Evolutionary conservation across 768 basidiomycete species (phyloP), one percentile per base, ranked within the genome.

Genomic region (Auriscalpium vulgare): DNA sequence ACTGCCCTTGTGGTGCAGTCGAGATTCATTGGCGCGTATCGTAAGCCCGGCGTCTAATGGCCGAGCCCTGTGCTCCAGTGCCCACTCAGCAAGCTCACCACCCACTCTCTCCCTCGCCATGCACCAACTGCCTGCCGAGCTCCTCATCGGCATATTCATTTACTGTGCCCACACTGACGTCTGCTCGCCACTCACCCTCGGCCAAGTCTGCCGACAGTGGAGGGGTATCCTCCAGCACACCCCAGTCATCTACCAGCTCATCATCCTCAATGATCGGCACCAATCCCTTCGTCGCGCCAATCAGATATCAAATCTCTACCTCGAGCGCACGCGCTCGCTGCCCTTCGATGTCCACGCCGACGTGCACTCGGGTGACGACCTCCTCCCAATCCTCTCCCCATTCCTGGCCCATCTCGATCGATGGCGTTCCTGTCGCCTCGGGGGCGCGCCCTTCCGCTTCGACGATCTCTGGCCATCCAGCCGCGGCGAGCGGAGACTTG

Each of bases 351-450:
- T 88, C 51, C 72, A 80, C 38, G 64, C 88, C 55, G 68, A 76
- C 14, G 68, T 82, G 17, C 55, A 69, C 19, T 72, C 76, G 54
- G 68, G 74, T 29, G 80, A 85, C 56, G 69, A 70, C 55, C 71
- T 87, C 37, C 74, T 88, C 4, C 78, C 86, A 9, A 74, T 88
- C 56, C 71, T 89, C 37, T 82, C 84, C 0, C 84, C 82, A 5
- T 72, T 88, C 37, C 70, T 89, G 0, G 72, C 78, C 10, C 70
- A 77, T 34, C 63, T 87, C 45, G 64, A 71, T 56, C 79, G 88
- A 43, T 88, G 86, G 85, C 71, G 75, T 44, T 71, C 73, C 2
- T 79, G 82, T 60, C 69, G 63, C 3, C 68, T 86, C 51, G 68
- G 71, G 17, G 69, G 67, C 5, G 57, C 61, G 16, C 62, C 35